These are phyloP conservation scores for Pulicaria dysenterica DNA, from an alignment of 129 eudicot genomes.

Conservation along the genomic window DNA sequence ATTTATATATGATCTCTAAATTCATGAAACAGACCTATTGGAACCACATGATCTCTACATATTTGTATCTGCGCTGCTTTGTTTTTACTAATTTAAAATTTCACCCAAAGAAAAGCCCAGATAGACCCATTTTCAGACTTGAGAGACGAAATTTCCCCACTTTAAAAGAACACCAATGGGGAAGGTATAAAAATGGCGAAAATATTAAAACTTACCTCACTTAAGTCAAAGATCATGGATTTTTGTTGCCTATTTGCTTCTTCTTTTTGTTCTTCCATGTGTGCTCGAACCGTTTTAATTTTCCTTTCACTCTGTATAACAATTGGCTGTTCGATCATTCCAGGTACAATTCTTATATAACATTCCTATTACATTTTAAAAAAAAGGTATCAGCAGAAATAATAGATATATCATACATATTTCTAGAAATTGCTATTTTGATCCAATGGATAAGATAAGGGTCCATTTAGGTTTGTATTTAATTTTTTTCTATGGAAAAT, in stretches of 20 bases:
- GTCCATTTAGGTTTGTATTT: not conserved
- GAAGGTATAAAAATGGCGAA: not conserved
- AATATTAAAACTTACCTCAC: slow-evolving; percentile 40
- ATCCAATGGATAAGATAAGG: no score
- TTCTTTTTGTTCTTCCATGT: slow-evolving; percentile 14
- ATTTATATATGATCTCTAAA: not conserved
- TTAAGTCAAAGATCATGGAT: slow-evolving; percentile 22
- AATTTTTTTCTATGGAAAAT: not conserved
- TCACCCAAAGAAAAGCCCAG: slow-evolving; percentile 2
- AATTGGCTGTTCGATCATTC: slow-evolving; percentile 37
- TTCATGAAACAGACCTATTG: not conserved
- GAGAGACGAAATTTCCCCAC: not conserved
- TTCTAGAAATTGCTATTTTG: not conserved
- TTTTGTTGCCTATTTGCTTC: slow-evolving; percentile 4
- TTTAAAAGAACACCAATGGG: not conserved
- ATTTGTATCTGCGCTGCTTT: no score
- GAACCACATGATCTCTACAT: not conserved
- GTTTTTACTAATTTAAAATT: not conserved
- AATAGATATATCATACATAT: not conserved
- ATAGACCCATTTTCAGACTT: not conserved
- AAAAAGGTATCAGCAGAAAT: slow-evolving; percentile 9
- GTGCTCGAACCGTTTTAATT: slow-evolving; percentile 19
- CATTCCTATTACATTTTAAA: slow-evolving; percentile 23
- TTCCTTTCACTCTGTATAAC: slow-evolving; percentile 14
- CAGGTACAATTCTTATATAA: slow-evolving; percentile 17